Evolutionary conservation across 2,329 filamentous ascomycete genomes (phyloP).

Genomic region (Dendrostoma leiphaemia): DNA sequence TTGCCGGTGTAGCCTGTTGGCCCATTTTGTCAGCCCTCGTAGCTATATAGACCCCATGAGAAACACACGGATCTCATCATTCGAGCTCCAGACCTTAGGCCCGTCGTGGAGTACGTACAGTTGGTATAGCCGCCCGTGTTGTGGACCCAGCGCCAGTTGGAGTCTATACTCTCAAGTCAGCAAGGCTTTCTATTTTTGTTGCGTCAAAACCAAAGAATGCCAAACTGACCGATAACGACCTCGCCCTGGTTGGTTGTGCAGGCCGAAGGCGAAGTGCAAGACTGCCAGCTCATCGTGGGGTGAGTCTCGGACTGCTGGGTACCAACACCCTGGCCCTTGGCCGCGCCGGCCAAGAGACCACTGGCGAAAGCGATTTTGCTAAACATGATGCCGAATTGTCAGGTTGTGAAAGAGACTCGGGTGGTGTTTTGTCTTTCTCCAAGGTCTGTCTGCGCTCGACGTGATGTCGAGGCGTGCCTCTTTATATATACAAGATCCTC

Average conservation of each 20-base stretch:
- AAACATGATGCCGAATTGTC: not conserved
- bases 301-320: conserved; percentile 45
- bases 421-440: no score
- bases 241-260: conserved; percentile 48
- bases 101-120: conserved; percentile 28
- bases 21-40: not conserved
- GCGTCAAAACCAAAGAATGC: no score
- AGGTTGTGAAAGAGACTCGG: not conserved
- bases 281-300: conserved; percentile 50
- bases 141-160: conserved; percentile 60
- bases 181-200: not conserved
- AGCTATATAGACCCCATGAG: no score
- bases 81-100: not conserved
- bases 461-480: no score
- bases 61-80: not conserved
- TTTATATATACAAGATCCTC: not conserved
- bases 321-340: conserved; percentile 48
- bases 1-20: conserved; percentile 41
- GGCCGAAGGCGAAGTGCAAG: conserved; percentile 44
- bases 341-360: conserved; percentile 4
- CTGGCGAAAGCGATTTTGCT: not conserved
- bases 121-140: conserved; percentile 43
- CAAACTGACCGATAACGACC: conserved; percentile 45
- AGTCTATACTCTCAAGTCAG: conserved; percentile 29
- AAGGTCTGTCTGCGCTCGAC: no score